These are phyloP conservation scores for Boletus barrowsii DNA, from an alignment of 768 basidiomycete species.

Conservation along the genomic window DNA sequence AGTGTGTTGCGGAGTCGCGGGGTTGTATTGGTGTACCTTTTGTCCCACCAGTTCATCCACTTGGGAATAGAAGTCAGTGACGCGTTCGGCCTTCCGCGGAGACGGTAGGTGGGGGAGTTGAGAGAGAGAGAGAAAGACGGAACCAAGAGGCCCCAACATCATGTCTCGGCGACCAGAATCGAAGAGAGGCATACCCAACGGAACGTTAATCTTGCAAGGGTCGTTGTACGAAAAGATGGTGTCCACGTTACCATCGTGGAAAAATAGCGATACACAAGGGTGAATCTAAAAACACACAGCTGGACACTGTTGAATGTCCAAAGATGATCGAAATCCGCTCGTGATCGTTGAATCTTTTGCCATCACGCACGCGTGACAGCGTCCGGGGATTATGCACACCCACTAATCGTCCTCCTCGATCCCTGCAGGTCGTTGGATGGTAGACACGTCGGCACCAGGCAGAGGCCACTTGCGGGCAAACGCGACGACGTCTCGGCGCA, in stretches of 20 bases:
- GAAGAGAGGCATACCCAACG: no score
- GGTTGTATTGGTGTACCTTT: no score
- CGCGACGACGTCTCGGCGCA: conserved; percentile 73
- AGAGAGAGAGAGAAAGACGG: no score
- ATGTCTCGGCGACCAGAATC: no score
- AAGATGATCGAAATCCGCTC: conserved; percentile 14
- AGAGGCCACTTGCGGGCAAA: conserved; percentile 92
- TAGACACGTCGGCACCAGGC: conserved; percentile 70
- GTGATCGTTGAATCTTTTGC: conserved; percentile 58
- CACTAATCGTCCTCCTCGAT: conserved; percentile 50
- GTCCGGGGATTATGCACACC: neutral
- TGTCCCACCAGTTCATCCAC: no score
- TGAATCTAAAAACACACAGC: neutral
- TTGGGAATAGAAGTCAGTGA: no score
- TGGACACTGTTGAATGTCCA: conserved; percentile 36
- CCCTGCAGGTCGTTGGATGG: conserved; percentile 57
- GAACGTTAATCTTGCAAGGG: neutral
- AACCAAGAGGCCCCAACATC: no score
- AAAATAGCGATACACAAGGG: conserved; percentile 1
- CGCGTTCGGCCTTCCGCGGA: no score
- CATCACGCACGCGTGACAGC: neutral
- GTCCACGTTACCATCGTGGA: neutral
- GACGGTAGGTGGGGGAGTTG: no score
- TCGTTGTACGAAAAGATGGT: no score
- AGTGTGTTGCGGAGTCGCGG: no score